Evolutionary conservation across 2,329 filamentous ascomycete genomes (phyloP).

Genomic region (Microcyclospora tardicrescens): DNA sequence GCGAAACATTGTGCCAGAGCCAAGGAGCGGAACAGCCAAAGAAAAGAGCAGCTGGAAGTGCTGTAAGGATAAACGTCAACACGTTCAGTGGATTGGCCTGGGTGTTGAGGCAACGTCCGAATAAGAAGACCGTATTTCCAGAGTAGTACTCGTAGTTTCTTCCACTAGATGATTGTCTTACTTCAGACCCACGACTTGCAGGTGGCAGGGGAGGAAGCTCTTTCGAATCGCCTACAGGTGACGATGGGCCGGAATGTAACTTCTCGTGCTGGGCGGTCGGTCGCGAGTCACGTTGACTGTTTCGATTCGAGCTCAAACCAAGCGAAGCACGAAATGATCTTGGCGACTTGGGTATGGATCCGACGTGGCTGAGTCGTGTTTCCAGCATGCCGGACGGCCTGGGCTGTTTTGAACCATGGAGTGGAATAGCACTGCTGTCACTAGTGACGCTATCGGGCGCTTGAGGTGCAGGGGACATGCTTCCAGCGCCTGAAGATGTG

Average conservation of each 20-base stretch:
- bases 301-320: conserved; percentile 11
- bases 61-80: conserved; percentile 66
- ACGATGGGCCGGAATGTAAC: conserved; percentile 67
- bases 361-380: conserved; percentile 46
- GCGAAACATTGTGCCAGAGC: conserved; percentile 75
- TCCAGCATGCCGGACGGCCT: conserved; percentile 31
- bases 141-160: conserved; percentile 86
- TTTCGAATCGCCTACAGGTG: conserved; percentile 37
- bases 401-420: no score
- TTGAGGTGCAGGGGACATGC: no score
- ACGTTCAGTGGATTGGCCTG: conserved; percentile 79
- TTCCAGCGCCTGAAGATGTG: conserved; percentile 28
- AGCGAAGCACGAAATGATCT: conserved; percentile 16
- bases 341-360: conserved; percentile 8
- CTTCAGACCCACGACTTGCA: neutral
- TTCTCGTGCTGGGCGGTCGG: conserved; percentile 37
- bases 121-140: conserved; percentile 83
- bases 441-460: no score
- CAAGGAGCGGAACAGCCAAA: conserved; percentile 74
- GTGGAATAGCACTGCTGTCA: no score
- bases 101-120: conserved; percentile 79
- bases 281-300: conserved; percentile 4
- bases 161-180: conserved; percentile 26
- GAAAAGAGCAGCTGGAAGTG: conserved; percentile 70
- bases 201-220: neutral